These are phyloP conservation scores for Ormosia semicastrata DNA, from an alignment of 306 rosid genomes.

Conservation along the genomic window DNA sequence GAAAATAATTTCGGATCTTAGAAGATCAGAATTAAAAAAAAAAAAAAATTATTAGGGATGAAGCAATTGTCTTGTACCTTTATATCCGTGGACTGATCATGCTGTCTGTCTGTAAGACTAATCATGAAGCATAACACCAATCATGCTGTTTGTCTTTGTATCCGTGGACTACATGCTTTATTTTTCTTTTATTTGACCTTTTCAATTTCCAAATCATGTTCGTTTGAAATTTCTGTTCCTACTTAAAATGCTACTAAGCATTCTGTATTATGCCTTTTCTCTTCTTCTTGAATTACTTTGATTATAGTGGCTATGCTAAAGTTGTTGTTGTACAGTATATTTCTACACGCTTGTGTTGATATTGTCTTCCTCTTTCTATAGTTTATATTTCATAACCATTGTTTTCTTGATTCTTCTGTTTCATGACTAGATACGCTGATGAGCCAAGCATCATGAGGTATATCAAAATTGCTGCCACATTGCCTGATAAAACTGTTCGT, in stretches of 20 bases:
- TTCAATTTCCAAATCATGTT: slow-evolving; percentile 2
- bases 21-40: not conserved
- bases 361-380: slow-evolving; percentile 1
- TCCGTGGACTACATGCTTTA: not conserved
- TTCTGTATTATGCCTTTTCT: slow-evolving; percentile 6
- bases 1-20: slow-evolving; percentile 5
- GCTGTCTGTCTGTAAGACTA: not conserved
- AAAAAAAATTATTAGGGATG: not conserved
- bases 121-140: slow-evolving; percentile 12
- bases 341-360: not conserved
- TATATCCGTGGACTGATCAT: not conserved
- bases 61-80: not conserved
- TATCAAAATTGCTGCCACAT: slow-evolving; percentile 86
- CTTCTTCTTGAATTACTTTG: not conserved
- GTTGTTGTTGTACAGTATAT: not conserved
- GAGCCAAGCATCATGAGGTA: slow-evolving; percentile 95
- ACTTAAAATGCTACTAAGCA: not conserved
- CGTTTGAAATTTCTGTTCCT: not conserved
- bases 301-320: not conserved
- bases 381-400: not conserved
- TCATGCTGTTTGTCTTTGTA: not conserved
- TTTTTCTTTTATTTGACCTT: not conserved
- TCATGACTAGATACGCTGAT: slow-evolving; percentile 60
- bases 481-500: slow-evolving; percentile 95
- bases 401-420: slow-evolving; percentile 23